Conservation (phyloP, 805 yeast genomes). For the Komagataella pseudopastoris region DNA sequence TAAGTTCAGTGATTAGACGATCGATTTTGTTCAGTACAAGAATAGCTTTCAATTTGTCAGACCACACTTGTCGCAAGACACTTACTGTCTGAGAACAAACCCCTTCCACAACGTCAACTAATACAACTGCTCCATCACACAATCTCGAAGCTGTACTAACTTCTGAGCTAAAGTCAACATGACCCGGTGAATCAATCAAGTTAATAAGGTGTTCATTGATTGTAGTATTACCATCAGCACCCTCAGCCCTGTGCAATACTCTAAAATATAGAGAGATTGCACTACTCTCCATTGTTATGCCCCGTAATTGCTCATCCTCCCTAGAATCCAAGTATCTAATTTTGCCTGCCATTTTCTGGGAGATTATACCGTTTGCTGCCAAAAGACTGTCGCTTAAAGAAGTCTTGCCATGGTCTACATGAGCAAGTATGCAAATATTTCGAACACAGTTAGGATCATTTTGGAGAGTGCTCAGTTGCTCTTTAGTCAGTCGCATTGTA, state of each 20-base stretch:
- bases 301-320: constrained; percentile 91
- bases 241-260: constrained; percentile 33
- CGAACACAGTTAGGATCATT: constrained; percentile 57
- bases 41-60: constrained; percentile 78
- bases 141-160: constrained; percentile 92
- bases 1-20: constrained; percentile 69
- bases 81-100: constrained; percentile 96
- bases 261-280: constrained; percentile 90
- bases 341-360: constrained; percentile 91
- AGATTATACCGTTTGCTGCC: constrained; percentile 93
- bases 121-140: constrained; percentile 92
- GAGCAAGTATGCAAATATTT: constrained; percentile 92
- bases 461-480: constrained; percentile 55
- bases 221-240: constrained; percentile 4
- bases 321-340: constrained; percentile 86
- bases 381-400: constrained; percentile 83
- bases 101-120: constrained; percentile 96
- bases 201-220: constrained; percentile 76
- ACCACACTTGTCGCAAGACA: constrained; percentile 91
- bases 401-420: constrained; percentile 98
- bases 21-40: constrained; percentile 88
- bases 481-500: constrained; percentile 43
- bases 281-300: constrained; percentile 95
- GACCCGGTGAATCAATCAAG: constrained; percentile 98
- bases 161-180: constrained; percentile 91